Percentiles rank a stretch among this genome's conserved stretches.
Evolutionary conservation across 1,284 basidiomycete species (phyloP).

Genomic region (Anthracocystis setariae): DNA sequence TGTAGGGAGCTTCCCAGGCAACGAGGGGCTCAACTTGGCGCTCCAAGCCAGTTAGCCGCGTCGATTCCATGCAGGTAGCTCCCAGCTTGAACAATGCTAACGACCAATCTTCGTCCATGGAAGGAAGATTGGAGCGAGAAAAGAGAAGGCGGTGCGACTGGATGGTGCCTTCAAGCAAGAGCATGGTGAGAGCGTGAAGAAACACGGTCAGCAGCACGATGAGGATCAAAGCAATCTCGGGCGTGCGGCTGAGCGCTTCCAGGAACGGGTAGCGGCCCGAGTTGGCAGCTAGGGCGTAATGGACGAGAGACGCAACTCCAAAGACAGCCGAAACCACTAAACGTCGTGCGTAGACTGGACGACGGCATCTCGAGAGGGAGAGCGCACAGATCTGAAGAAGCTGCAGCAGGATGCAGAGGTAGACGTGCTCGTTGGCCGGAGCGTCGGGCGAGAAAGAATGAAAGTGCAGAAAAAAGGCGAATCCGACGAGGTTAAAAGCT

Average conservation of each 20-base stretch:
- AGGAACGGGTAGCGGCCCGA: constrained; percentile 56
- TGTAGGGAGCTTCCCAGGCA: constrained; percentile 50
- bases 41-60: constrained; percentile 55
- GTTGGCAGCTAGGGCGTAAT: constrained; percentile 45
- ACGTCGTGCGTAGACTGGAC: constrained; percentile 40
- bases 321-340: constrained; percentile 53
- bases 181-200: constrained; percentile 60
- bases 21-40: constrained; percentile 51
- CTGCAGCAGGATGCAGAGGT: constrained; percentile 56
- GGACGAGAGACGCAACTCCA: constrained; percentile 43
- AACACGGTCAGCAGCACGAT: constrained; percentile 54
- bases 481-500: constrained; percentile 61
- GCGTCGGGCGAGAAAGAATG: constrained; percentile 53
- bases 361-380: constrained; percentile 30
- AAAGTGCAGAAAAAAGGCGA: constrained; percentile 58
- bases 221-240: constrained; percentile 47
- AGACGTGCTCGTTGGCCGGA: constrained; percentile 56
- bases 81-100: constrained; percentile 62
- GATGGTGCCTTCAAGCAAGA: constrained; percentile 51
- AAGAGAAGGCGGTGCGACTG: constrained; percentile 48
- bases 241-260: constrained; percentile 52
- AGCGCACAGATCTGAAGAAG: constrained; percentile 53
- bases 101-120: constrained; percentile 56
- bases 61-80: constrained; percentile 62
- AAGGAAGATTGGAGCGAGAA: constrained; percentile 49